Base-by-base conservation (phyloP, 208 protist species). In the Novymonas esmeraldas region DNA sequence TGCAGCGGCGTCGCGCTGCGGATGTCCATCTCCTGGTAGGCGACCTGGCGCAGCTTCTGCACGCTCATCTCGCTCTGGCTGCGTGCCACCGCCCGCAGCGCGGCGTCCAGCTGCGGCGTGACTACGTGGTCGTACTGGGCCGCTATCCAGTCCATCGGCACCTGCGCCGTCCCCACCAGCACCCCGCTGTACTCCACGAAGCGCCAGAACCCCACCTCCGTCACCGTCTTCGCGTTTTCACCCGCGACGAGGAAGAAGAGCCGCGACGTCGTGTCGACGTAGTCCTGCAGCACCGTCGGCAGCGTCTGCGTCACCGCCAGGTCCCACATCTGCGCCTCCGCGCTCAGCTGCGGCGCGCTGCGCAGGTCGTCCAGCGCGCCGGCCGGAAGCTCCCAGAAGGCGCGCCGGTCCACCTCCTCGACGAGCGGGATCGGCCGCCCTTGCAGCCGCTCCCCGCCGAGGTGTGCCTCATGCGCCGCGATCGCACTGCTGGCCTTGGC, bases 191-290 rank as follows among this genome's bases (percentile, higher is more conserved):
- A 65, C 58, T 92, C 87, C 2, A 85, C 76, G 54, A 95, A 93
- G 24, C 85, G 70, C 90, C 90, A 95, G 75, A 94, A 93, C 54
- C 76, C 70, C 31, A 85, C 80, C 63, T 95, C 90, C 31, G 76
- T 70, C 78, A 95, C 76, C 22, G 69, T 59, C 41, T 68, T 71
- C 3, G 83, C 73, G 62, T 84, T 80, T 20, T 78, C 77, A 18
- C 87, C 85, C 26, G 87, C 90, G 54, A 84, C 93, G 51, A 70
- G 56, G 68, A 85, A 87, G 66, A 94, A 95, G 57, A 92, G 50
- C 5, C 83, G 74, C 3, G 79, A 77, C 29, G 83, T 76, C 7
- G 70, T 69, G 39, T 64, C 54, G 22, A 81, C 75, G 54, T 83
- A 45, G 29, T 84, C 72, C 65, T 73, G 69, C 64, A 95, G 75